Base-by-base conservation (phyloP, 495 filamentous ascomycete species). In the Cenococcum geophilum region DNA sequence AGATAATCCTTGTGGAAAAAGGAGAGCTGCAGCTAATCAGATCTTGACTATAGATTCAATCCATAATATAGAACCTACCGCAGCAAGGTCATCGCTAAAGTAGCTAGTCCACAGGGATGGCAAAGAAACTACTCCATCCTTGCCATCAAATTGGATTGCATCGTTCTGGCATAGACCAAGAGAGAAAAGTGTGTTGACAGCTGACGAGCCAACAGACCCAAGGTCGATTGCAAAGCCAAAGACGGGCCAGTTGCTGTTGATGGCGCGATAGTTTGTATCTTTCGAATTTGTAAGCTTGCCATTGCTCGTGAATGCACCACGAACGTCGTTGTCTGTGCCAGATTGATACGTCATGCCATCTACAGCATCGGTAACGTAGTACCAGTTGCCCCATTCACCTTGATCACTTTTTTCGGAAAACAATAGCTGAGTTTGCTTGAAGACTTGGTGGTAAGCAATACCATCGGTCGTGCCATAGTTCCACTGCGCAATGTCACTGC, bases 361-460 rank as follows among this genome's bases (percentile, higher is more conserved):
- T 18, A 37, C 52, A 16, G 83, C 78, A 40, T 88, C 83, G 0
- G 78, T 77, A 12, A 76, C 79, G 12, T 76, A 68, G 61, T 88
- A 91, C 77, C 85, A 71, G 3, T 84, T 87, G 8, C 92, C 92
- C 92, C 92, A 96, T 79, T 95, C 89, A 0, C 86, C 82, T 43
- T 84, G 84, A 62, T 95, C 89, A 32, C 71, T 75, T 52, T 81
- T 81, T 69, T 96, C 92, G 6, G 83, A 85, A 37, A 95, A 77
- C 10, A 84, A 74, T 63, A 84, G 74, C 71, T 95, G 83, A 12
- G 75, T 75, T 52, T 76, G 76, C 53, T 87, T 82, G 51, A 78
- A 78, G 36, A 96, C 74, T 56, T 83, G 83, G 60, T 85, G 80
- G 65, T 82, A 85, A 8, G 79, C 76, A 35, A 84, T 67, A 14